Percentiles rank a stretch among this genome's conserved stretches.
These are phyloP conservation scores for Alternaria consortialis DNA, from an alignment of 2,329 filamentous ascomycete species.

Conservation along the genomic window DNA sequence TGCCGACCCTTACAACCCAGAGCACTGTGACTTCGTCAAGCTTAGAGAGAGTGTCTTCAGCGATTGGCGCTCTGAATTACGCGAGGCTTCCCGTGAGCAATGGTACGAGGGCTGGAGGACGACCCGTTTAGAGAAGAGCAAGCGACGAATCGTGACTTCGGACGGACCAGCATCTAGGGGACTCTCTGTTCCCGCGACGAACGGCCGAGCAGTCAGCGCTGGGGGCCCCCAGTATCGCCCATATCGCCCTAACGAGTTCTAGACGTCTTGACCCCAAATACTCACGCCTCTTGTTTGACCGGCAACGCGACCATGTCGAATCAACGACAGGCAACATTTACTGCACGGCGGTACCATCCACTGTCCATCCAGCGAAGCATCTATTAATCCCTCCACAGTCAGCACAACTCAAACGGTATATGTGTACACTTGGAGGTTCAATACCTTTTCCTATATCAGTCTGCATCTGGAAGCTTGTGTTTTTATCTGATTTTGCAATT, in stretches of 20 bases:
- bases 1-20: slow-evolving; percentile 87
- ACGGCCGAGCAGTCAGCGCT: slow-evolving; percentile 48
- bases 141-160: slow-evolving; percentile 39
- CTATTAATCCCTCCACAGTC: neutral
- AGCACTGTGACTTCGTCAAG: slow-evolving; percentile 92
- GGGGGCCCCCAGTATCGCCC: slow-evolving; percentile 40
- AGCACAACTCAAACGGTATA: slow-evolving; percentile 6
- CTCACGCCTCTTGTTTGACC: neutral
- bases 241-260: slow-evolving; percentile 35
- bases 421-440: slow-evolving; percentile 5
- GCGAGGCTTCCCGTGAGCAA: slow-evolving; percentile 86
- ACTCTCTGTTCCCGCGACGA: slow-evolving; percentile 35
- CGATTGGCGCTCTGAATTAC: slow-evolving; percentile 91
- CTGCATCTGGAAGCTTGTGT: slow-evolving; percentile 14
- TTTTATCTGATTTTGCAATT: slow-evolving; percentile 24
- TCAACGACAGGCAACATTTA: neutral
- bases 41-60: slow-evolving; percentile 91
- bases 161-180: slow-evolving; percentile 40
- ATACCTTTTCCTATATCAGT: slow-evolving; percentile 19
- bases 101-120: slow-evolving; percentile 98
- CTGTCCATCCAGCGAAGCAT: slow-evolving; percentile 3
- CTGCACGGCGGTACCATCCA: neutral
- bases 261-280: neutral
- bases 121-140: slow-evolving; percentile 52
- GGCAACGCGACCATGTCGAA: neutral